Evolutionary conservation across 306 rosid species (phyloP), one percentile per base, ranked within the genome.

Genomic region (Gleditsia sinensis): DNA sequence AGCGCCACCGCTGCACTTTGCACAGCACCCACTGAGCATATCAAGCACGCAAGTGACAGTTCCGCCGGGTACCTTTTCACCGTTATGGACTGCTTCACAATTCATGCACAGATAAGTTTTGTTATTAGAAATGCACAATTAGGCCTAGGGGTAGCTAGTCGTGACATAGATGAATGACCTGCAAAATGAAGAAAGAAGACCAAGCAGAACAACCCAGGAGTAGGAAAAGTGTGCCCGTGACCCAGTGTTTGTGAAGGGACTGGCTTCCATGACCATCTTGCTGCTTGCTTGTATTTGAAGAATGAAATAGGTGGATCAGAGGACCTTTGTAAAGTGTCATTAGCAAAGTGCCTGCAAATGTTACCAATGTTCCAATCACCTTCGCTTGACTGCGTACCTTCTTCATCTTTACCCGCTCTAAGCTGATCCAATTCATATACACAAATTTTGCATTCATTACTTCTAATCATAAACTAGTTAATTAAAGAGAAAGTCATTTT

Each of bases 311-410:
- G 32, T 83, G 72, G 0, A 92, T 13, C 13, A 78, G 71, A 2
- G 96, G 96, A 23, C 96, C 96, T 81, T 88, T 92, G 82, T 88
- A 90, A 1, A 88, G 34, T 25, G 96, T 85, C 96, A 92, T 86
- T 4, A 90, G 36, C 85, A 88, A 16, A 5, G 96, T 86, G 8
- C 96, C 92, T 39, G 3, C 82, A 23, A 92, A 83, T 9, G 87
- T 86, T 36, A 85, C 85, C 20, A 69, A 16, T 0, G 83, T 82
- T 63, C 83, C 83, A 2, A 62, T 7, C 72, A 92, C 84, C 71
- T 92, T 92, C 0, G 87, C 91, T 67, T 82, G 88, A 16, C 91
- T 82, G 16, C 85, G 58, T 8, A 75, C 7, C 76, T 79, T 86
- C 76, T 59, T 88, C 0, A 87, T 78, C 43, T 70, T 76, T 58